phyloP scores from a whole-genome alignment of 2,329 filamentous ascomycete genomes.

The Verruconis gallopava region DNA sequence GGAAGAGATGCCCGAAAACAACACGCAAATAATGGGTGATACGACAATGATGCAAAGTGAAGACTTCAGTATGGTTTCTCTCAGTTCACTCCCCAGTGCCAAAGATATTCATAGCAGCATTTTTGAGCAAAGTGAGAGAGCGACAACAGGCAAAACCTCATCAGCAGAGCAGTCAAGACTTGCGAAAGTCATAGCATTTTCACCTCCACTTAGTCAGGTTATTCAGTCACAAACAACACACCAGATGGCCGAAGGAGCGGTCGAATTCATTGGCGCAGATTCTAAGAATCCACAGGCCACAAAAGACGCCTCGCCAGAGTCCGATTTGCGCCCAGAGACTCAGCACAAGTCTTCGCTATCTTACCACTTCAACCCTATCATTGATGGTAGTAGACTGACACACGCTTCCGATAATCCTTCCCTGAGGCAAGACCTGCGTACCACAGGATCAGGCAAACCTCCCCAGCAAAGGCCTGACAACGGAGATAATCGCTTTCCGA shows the following conservation, averaged over 20 bases:
- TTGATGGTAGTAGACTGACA: too few relatives aligned
- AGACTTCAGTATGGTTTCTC: conserved; percentile 38
- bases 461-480: conserved; percentile 3
- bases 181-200: not conserved
- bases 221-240: not conserved
- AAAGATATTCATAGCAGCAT: conserved; percentile 12
- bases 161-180: not conserved
- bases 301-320: not conserved
- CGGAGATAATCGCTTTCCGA: conserved; percentile 3
- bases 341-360: not conserved
- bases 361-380: not conserved
- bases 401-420: not conserved
- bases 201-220: not conserved
- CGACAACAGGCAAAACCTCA: conserved; percentile 4
- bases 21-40: conserved; percentile 25
- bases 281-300: not conserved
- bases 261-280: not conserved
- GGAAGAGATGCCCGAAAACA: conserved; percentile 17
- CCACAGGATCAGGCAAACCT: not conserved
- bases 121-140: not conserved
- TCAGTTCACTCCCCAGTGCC: conserved; percentile 31
- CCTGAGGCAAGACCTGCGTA: not conserved
- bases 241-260: too few relatives aligned
- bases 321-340: not conserved
- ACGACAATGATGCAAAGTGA: conserved; percentile 35